Percentiles rank a stretch among this genome's conserved stretches.
phyloP scores from a whole-genome alignment of 148 eudicot species.

The Heliosperma pusillum region DNA sequence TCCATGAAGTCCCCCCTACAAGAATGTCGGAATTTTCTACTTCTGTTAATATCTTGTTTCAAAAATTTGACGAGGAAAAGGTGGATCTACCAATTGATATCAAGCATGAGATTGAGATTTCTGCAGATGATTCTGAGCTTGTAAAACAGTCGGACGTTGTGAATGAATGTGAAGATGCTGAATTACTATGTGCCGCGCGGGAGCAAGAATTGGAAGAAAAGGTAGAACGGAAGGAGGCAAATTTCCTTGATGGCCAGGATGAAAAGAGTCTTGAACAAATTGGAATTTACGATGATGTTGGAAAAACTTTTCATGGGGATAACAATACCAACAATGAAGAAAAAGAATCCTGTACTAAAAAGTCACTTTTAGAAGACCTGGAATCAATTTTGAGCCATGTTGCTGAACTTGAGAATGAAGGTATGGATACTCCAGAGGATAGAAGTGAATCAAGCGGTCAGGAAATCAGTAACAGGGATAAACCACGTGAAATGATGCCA shows the following conservation, averaged over 20 bases:
- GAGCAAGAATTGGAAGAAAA: slow-evolving; percentile 34
- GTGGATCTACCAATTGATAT: slow-evolving; percentile 33
- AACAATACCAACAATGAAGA: slow-evolving; percentile 31
- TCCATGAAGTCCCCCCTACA: slow-evolving; percentile 71
- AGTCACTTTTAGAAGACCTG: slow-evolving; percentile 60
- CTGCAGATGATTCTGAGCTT: slow-evolving; percentile 28
- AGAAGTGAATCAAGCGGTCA: slow-evolving; percentile 36
- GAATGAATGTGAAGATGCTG: slow-evolving; percentile 38
- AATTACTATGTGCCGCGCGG: slow-evolving; percentile 39
- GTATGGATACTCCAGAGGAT: slow-evolving; percentile 46
- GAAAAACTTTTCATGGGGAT: slow-evolving; percentile 27
- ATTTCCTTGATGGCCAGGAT: slow-evolving; percentile 26
- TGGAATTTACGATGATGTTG: slow-evolving; percentile 16
- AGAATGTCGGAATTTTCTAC: slow-evolving; percentile 50
- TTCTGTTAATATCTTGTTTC: slow-evolving; percentile 49
- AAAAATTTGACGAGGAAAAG: slow-evolving; percentile 68
- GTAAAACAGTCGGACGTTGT: slow-evolving; percentile 25
- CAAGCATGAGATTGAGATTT: slow-evolving; percentile 39
- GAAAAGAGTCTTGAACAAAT: slow-evolving; percentile 24
- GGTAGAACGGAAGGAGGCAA: slow-evolving; percentile 14
- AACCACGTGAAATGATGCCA: slow-evolving; percentile 32
- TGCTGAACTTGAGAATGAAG: slow-evolving; percentile 49
- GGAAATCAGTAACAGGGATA: slow-evolving; percentile 30
- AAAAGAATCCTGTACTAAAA: slow-evolving; percentile 36
- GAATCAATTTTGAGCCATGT: slow-evolving; percentile 58